phyloP scores from a whole-genome alignment of 106 monocot genomes.

The Platanthera zijinensis region DNA sequence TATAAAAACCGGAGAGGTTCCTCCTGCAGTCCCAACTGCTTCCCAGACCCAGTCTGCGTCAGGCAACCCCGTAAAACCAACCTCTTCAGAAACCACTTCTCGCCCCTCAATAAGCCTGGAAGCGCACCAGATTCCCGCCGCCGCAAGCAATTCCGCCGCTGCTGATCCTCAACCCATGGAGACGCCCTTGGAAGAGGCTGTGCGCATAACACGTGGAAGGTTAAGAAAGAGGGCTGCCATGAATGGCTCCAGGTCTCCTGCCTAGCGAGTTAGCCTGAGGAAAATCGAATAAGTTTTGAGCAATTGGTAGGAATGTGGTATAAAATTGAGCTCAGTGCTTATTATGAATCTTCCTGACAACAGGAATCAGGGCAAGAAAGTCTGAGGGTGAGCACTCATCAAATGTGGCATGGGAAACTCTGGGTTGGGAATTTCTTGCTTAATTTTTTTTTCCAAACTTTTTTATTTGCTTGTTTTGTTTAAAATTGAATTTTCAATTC shows the following conservation, averaged over 20 bases:
- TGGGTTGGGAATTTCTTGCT: no score
- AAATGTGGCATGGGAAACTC: no score
- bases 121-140: slow-evolving; percentile 2
- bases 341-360: neutral
- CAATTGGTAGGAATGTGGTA: neutral
- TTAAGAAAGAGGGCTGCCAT: slow-evolving; percentile 18
- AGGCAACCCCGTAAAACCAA: neutral
- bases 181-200: slow-evolving; percentile 20
- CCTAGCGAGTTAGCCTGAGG: neutral
- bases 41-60: neutral
- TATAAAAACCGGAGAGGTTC: neutral
- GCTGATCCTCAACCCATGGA: slow-evolving; percentile 9
- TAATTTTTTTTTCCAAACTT: no score
- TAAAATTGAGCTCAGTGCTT: neutral
- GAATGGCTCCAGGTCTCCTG: neutral
- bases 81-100: neutral
- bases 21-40: slow-evolving; percentile 1
- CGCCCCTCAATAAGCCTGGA: neutral
- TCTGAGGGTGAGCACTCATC: no score
- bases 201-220: slow-evolving; percentile 29
- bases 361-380: neutral
- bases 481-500: no score
- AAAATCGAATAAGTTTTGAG: no score
- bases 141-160: neutral
- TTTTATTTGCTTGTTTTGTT: no score